A percentile compares a stretch with the other conserved stretches of the same genome.
phyloP scores from a whole-genome alignment of 495 filamentous ascomycete genomes.

The Collariella sp. region DNA sequence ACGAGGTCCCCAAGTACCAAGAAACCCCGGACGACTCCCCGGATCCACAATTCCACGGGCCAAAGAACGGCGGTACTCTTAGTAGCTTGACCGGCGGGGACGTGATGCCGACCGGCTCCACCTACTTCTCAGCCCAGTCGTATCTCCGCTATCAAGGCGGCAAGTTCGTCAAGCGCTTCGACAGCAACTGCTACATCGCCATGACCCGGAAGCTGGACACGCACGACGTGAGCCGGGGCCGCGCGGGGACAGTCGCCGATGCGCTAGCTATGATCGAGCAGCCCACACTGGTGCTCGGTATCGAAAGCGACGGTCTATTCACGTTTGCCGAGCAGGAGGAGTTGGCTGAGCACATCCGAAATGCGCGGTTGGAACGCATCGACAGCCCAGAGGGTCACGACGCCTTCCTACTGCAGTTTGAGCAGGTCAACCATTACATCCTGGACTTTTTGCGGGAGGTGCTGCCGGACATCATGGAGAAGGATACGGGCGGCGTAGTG shows the following conservation, averaged over 20 bases:
- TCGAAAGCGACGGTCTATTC: conserved; percentile 90
- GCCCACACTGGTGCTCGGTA: conserved; percentile 81
- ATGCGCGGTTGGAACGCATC: conserved; percentile 71
- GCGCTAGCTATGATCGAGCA: conserved; percentile 79
- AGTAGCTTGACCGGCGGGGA: conserved; percentile 33
- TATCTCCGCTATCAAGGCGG: conserved; percentile 96
- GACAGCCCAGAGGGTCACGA: conserved; percentile 93
- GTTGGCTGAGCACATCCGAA: conserved; percentile 70
- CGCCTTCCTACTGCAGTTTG: conserved; percentile 91
- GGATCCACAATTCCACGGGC: conserved; percentile 74
- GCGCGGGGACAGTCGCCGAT: conserved; percentile 53
- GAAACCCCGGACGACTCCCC: conserved; percentile 17
- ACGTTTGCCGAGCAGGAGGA: conserved; percentile 95
- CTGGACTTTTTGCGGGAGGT: conserved; percentile 74
- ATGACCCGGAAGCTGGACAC: conserved; percentile 99
- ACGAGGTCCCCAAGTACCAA: not conserved
- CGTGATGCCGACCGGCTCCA: conserved; percentile 52
- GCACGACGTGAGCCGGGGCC: conserved; percentile 78
- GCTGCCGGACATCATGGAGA: conserved; percentile 77
- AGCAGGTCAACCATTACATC: conserved; percentile 88
- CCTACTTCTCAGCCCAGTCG: conserved; percentile 93
- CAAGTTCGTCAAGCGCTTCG: conserved; percentile 95
- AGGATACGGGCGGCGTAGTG: conserved; percentile 41
- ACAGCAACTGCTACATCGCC: conserved; percentile 97
- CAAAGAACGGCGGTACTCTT: conserved; percentile 35